Base-by-base conservation (phyloP, 1,139 yeast species). In the Debaryomyces sp. region DNA sequence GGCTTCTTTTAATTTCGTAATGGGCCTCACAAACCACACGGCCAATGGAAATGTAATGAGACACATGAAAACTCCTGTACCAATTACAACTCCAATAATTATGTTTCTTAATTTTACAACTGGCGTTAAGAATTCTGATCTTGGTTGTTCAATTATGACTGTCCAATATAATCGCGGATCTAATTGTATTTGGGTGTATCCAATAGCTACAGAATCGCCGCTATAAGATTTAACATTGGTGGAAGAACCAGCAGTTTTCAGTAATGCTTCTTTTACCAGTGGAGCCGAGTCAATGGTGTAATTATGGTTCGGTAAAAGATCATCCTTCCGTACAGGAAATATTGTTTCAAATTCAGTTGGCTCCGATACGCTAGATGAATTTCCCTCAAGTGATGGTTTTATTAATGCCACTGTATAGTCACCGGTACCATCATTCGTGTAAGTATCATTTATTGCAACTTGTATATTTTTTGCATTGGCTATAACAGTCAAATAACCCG, bases 1-100 rank as follows among this genome's bases (percentile, higher is more conserved):
- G 0, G 96, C 97, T 50, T 85, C 83, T 61, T 88, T 90, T 39
- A 92, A 77, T 51, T 85, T 78, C 40, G 90, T 81, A 47, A 94
- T 88, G 0, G 99, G 97, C 50, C 88, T 70, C 4, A 91, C 94
- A 36, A 94, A 92, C 75, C 84, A 85, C 48, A 90, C 89, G 0
- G 97, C 92, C 49, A 90, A 68, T 2, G 96, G 91, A 63, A 91
- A 81, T 0, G 97, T 89, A 17, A 88, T 68, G 1, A 89, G 55
- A 54, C 89, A 80, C 72, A 91, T 83, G 53, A 88, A 81, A 0
- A 75, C 89, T 2, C 96, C 92, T 29, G 89, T 82, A 1, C 91
- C 96, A 37, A 89, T 71, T 21, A 89, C 90, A 1, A 89, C 85
- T 2, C 95, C 96, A 44, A 87, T 79, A 50, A 89, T 85, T 46